Evolutionary conservation across 208 protist genomes (phyloP).

Genomic region (Acanthamoeba rhysodes): DNA sequence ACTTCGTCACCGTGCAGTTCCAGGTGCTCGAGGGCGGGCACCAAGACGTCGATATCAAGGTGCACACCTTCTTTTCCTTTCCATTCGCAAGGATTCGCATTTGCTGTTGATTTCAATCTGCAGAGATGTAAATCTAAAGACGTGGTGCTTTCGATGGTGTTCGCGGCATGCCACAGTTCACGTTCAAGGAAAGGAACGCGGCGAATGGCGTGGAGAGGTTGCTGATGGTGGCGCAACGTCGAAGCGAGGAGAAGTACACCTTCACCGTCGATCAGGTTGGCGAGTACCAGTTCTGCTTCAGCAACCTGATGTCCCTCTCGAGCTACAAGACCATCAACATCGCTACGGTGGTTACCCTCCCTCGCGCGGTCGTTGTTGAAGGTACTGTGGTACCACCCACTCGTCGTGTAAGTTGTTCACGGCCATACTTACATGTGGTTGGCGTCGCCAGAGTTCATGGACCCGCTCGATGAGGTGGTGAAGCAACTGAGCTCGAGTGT

Average conservation of each 20-base stretch:
- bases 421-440: background rate
- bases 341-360: background rate
- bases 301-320: background rate
- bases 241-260: background rate
- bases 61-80: background rate
- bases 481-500: background rate
- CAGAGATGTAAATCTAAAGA: background rate
- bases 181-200: background rate
- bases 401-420: background rate
- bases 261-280: background rate
- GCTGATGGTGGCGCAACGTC: background rate
- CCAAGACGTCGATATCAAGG: slow-evolving; percentile 1
- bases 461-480: background rate
- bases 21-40: background rate
- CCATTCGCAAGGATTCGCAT: background rate
- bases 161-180: background rate
- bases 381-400: background rate
- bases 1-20: background rate
- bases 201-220: background rate
- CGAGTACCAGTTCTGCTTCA: slow-evolving; percentile 12
- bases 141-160: background rate
- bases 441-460: background rate
- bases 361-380: background rate
- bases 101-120: no score
- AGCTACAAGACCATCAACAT: background rate